Percentiles rank a stretch among this genome's conserved stretches.
These are phyloP conservation scores for Aureobasidium sp. DNA, from an alignment of 2,329 filamentous ascomycete genomes.

Conservation along the genomic window DNA sequence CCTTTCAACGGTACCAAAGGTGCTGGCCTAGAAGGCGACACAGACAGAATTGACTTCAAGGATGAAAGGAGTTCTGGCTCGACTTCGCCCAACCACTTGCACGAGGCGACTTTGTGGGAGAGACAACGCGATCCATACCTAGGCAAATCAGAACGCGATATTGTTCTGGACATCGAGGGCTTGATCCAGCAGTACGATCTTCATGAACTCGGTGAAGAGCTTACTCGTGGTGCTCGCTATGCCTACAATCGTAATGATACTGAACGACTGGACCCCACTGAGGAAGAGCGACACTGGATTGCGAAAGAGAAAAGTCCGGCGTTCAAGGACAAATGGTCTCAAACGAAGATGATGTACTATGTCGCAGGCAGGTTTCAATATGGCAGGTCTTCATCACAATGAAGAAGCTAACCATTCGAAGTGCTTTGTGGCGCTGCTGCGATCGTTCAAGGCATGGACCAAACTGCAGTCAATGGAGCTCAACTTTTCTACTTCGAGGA, in stretches of 20 bases:
- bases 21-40: background rate
- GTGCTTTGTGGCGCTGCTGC: slow-evolving; percentile 47
- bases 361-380: slow-evolving; percentile 38
- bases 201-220: slow-evolving; percentile 19
- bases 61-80: slow-evolving; percentile 6
- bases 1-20: background rate
- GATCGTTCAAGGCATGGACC: slow-evolving; percentile 48
- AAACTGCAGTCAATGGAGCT: slow-evolving; percentile 44
- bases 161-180: slow-evolving; percentile 23
- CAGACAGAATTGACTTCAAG: slow-evolving; percentile 5
- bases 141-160: slow-evolving; percentile 24
- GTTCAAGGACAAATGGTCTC: slow-evolving; percentile 61
- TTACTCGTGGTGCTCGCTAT: slow-evolving; percentile 24
- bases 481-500: slow-evolving; percentile 23
- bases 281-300: slow-evolving; percentile 52
- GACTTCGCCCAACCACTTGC: background rate
- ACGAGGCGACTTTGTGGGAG: slow-evolving; percentile 4
- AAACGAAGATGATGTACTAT: slow-evolving; percentile 42
- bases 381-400: background rate
- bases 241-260: slow-evolving; percentile 21
- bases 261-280: slow-evolving; percentile 40
- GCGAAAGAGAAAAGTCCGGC: slow-evolving; percentile 56
- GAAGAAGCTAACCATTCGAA: background rate
- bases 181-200: slow-evolving; percentile 22
- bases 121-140: slow-evolving; percentile 23